Evolutionary conservation across 352 stramenopile genomes (phyloP).

Genomic region (Phytophthora litchii): DNA sequence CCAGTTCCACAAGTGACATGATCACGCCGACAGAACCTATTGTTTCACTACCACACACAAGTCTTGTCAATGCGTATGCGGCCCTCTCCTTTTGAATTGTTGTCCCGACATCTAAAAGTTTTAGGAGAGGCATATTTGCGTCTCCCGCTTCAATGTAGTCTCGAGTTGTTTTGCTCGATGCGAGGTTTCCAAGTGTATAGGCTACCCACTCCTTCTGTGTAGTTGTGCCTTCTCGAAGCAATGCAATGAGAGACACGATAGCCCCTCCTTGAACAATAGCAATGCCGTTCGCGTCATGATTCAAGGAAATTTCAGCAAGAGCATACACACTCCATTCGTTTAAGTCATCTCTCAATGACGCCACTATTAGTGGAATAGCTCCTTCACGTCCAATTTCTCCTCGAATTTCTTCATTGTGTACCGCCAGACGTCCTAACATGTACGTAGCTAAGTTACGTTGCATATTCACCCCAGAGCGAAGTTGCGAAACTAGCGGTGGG

Average conservation of each 20-base stretch:
- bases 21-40: neutral
- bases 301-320: neutral
- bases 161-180: neutral
- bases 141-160: slow-evolving; percentile 2
- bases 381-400: slow-evolving; percentile 9
- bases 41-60: neutral
- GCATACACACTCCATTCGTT: slow-evolving; percentile 15
- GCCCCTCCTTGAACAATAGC: slow-evolving; percentile 7
- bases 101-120: slow-evolving; percentile 3
- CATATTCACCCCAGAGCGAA: slow-evolving; percentile 6
- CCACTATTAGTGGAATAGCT: slow-evolving; percentile 3
- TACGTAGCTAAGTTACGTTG: slow-evolving; percentile 6
- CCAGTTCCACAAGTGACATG: slow-evolving; percentile 2
- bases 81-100: slow-evolving; percentile 8
- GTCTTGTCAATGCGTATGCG: slow-evolving; percentile 7
- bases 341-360: neutral
- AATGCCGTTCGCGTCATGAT: slow-evolving; percentile 10
- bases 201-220: slow-evolving; percentile 11
- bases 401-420: slow-evolving; percentile 7
- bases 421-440: slow-evolving; percentile 7
- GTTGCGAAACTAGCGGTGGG: neutral
- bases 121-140: slow-evolving; percentile 1
- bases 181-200: slow-evolving; percentile 6
- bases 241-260: neutral
- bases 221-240: slow-evolving; percentile 9